Base-by-base conservation (phyloP, 352 stramenopile genomes). In the Phytopythium helicoides region DNA sequence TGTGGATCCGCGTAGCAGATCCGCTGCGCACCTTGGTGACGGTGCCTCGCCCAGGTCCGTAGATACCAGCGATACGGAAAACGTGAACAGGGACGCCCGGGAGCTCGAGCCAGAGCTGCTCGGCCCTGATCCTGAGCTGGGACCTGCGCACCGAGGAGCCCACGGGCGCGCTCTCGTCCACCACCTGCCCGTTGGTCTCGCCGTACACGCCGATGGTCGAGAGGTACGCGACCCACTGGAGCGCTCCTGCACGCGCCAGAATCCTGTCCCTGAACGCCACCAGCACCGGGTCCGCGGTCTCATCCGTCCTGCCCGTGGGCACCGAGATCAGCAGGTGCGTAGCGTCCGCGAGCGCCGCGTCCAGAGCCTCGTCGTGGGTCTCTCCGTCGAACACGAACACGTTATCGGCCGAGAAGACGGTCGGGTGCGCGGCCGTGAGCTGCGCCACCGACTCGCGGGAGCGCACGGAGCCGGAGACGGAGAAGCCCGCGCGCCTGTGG, bases 191-290 rank as follows among this genome's bases (percentile, higher is more conserved):
- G 41, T 92, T 52, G 14, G 81, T 93, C 63, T 97, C 86, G 14
- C 91, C 91, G 58, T 97, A 97, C n/a, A 97, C 91, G n/a, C 86
- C 85, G 49, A 95, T 97, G 22, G 89, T 96, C 28, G 91, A 97
- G 39, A 97, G 64, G 61, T 97, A 97, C 12, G 70, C 91, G 41
- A 95, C 60, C 89, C 89, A 97, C 23, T 74, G 54, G n/a, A 95
- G 58, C 47, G 69, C 85, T 35, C 61, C 45, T 28, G 68, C 57
- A 7, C 77, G 69, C 6, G 51, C 64, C 25, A 91, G 15, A 8
- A 94, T 60, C 6, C 55, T 36, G 7, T 74, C 56, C 18, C 68
- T 52, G 5, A 93, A 39, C 23, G 61, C 68, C 28, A 70, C 67
- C 0, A 96, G 59, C 41, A 96, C 87, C 0, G 83, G 81, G 60